These are phyloP conservation scores for Hylodesmum podocarpum DNA, from an alignment of 306 rosid species.

Conservation along the genomic window DNA sequence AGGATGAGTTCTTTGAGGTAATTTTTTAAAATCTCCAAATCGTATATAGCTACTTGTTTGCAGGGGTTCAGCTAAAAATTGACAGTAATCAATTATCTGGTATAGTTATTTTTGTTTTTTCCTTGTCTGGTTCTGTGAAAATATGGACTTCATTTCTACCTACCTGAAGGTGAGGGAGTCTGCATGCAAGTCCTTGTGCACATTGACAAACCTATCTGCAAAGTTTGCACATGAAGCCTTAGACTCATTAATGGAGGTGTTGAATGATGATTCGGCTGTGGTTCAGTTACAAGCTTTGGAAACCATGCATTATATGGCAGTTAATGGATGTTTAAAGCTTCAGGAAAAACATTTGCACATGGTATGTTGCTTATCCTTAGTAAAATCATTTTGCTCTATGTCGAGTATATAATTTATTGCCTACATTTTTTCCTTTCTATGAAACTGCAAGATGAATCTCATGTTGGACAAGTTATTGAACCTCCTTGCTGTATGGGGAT, in stretches of 20 bases:
- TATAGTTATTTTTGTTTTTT: neutral
- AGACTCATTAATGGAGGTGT: slow-evolving; percentile 60
- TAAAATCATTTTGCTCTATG: neutral
- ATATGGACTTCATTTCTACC: slow-evolving; percentile 23
- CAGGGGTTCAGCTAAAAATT: slow-evolving; percentile 11
- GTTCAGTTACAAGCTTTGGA: slow-evolving; percentile 78
- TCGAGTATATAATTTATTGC: slow-evolving; percentile 11
- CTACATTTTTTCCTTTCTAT: neutral
- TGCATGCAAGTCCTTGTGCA: slow-evolving; percentile 61
- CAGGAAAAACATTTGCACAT: slow-evolving; percentile 70
- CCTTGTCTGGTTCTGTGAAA: neutral
- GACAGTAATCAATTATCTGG: neutral
- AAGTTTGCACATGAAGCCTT: slow-evolving; percentile 71
- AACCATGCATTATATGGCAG: slow-evolving; percentile 78
- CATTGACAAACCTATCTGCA: slow-evolving; percentile 53
- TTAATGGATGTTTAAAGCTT: slow-evolving; percentile 51
- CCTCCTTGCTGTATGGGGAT: slow-evolving; percentile 16
- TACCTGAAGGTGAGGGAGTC: slow-evolving; percentile 74
- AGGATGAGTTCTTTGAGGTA: slow-evolving; percentile 95
- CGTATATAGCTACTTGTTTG: slow-evolving; percentile 16
- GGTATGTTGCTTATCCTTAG: slow-evolving; percentile 47
- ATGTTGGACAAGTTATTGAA: neutral
- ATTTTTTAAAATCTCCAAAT: slow-evolving; percentile 7
- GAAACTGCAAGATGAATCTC: slow-evolving; percentile 17
- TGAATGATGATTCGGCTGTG: slow-evolving; percentile 67